Conservation (phyloP, 257 asterid genomes). For the Ajuga chamaepitys region DNA sequence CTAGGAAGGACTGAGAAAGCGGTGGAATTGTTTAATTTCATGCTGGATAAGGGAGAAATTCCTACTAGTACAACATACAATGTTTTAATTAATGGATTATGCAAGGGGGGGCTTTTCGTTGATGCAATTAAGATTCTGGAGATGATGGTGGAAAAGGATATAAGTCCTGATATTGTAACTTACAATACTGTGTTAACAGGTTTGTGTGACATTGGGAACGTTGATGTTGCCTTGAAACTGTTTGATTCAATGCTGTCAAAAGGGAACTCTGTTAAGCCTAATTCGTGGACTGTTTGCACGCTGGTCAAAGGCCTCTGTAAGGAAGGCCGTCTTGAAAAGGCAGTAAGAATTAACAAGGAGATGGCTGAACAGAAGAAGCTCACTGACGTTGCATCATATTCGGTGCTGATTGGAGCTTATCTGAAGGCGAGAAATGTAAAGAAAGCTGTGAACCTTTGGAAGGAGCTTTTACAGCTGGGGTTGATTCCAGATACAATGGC, state of each 20-base stretch:
- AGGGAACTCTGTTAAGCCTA: slow-evolving; percentile 30
- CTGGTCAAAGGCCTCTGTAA: slow-evolving; percentile 59
- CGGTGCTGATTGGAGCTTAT: slow-evolving; percentile 49
- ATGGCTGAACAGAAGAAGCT: slow-evolving; percentile 31
- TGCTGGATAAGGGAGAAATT: slow-evolving; percentile 49
- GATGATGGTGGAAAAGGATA: slow-evolving; percentile 44
- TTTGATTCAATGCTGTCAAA: slow-evolving; percentile 39
- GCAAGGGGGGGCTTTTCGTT: slow-evolving; percentile 39
- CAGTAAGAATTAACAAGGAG: slow-evolving; percentile 36
- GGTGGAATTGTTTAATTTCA: slow-evolving; percentile 43
- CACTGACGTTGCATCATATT: slow-evolving; percentile 30
- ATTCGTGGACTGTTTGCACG: slow-evolving; percentile 39
- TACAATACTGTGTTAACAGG: slow-evolving; percentile 45
- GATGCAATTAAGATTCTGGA: slow-evolving; percentile 50
- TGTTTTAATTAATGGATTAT: slow-evolving; percentile 45
- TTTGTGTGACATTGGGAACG: slow-evolving; percentile 45
- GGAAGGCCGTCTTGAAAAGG: slow-evolving; percentile 42
- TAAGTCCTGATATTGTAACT: slow-evolving; percentile 46
- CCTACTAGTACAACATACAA: slow-evolving; percentile 45
- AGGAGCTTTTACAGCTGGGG: slow-evolving; percentile 32
- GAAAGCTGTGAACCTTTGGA: slow-evolving; percentile 50
- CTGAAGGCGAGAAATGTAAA: slow-evolving; percentile 35
- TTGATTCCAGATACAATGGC: slow-evolving; percentile 38
- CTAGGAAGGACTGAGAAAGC: slow-evolving; percentile 46
- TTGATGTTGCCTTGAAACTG: slow-evolving; percentile 44